Conservation (phyloP, 2,329 filamentous ascomycete species). For the Escovopsis sp. region DNA sequence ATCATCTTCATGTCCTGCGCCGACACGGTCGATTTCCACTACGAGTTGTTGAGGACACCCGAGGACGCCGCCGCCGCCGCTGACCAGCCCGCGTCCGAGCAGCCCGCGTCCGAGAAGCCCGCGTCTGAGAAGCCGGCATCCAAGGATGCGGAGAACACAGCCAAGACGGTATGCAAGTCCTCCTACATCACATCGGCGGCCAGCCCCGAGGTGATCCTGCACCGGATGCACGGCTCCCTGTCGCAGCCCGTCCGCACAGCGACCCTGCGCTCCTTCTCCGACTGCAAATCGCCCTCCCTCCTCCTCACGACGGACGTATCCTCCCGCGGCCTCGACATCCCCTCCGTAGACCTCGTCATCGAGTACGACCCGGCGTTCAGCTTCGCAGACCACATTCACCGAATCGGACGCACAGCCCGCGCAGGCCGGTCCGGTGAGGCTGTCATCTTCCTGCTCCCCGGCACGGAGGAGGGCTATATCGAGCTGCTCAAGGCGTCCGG, state of each 20-base stretch:
- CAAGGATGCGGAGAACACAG: conserved; percentile 22
- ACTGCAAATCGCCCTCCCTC: conserved; percentile 58
- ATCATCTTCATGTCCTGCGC: conserved; percentile 96
- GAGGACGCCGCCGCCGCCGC: no score
- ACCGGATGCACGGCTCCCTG: conserved; percentile 84
- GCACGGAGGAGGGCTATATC: conserved; percentile 84
- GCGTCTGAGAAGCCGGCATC: conserved; percentile 14
- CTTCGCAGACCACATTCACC: conserved; percentile 83
- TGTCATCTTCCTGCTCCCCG: conserved; percentile 77
- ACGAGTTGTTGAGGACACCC: conserved; percentile 53
- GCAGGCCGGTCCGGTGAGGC: conserved; percentile 79
- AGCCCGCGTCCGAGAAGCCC: conserved; percentile 11
- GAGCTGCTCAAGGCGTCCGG: conserved; percentile 44
- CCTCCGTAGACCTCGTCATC: conserved; percentile 84
- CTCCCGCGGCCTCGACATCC: conserved; percentile 86
- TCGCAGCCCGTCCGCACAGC: conserved; percentile 75
- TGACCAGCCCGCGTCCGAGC: no score
- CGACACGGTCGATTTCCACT: conserved; percentile 94
- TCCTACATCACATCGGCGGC: conserved; percentile 59
- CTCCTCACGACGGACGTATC: conserved; percentile 92
- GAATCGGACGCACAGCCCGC: conserved; percentile 86
- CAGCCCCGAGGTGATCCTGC: conserved; percentile 58
- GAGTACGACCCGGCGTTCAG: conserved; percentile 95
- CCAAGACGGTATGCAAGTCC: conserved; percentile 51
- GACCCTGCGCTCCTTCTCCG: conserved; percentile 67